phyloP scores from a whole-genome alignment of 1,284 basidiomycete genomes.

The Leucoagaricus sp. region DNA sequence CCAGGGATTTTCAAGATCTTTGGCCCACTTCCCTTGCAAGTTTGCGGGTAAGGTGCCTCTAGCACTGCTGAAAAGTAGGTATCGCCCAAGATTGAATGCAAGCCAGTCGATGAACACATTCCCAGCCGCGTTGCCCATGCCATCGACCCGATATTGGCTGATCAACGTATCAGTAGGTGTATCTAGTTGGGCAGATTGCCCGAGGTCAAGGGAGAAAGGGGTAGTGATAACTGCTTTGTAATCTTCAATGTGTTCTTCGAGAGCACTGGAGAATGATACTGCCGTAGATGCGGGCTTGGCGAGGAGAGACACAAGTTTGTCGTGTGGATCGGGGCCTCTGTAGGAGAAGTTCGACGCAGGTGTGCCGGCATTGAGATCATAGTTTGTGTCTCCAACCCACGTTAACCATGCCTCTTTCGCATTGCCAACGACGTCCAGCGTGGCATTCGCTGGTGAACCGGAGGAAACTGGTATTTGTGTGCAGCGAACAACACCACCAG shows the following conservation, averaged over 20 bases:
- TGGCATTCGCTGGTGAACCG: conserved; percentile 50
- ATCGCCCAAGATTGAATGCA: conserved; percentile 72
- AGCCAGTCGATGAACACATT: conserved; percentile 73
- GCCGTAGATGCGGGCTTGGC: conserved; percentile 22
- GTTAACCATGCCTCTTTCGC: conserved; percentile 54
- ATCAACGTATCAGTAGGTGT: conserved; percentile 59
- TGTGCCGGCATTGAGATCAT: conserved; percentile 61
- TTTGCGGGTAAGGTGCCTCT: conserved; percentile 68
- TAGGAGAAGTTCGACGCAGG: conserved; percentile 59
- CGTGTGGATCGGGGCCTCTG: conserved; percentile 60
- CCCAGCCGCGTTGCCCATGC: conserved; percentile 33
- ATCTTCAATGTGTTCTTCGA: conserved; percentile 53
- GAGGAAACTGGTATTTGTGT: conserved; percentile 28
- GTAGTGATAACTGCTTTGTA: conserved; percentile 43
- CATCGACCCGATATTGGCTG: conserved; percentile 50
- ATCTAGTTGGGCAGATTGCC: conserved; percentile 52
- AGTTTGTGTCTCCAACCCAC: conserved; percentile 75
- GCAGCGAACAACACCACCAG: conserved; percentile 25
- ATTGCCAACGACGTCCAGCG: conserved; percentile 40
- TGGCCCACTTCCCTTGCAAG: conserved; percentile 73
- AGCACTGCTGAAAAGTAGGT: conserved; percentile 61
- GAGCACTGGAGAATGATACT: conserved; percentile 27
- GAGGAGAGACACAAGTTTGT: conserved; percentile 43
- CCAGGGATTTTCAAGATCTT: conserved; percentile 57
- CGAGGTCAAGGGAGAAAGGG: conserved; percentile 59